Percentiles rank a stretch among this genome's conserved stretches.
Conservation (phyloP, 441 rosid species). For the Manihot esculenta region DNA sequence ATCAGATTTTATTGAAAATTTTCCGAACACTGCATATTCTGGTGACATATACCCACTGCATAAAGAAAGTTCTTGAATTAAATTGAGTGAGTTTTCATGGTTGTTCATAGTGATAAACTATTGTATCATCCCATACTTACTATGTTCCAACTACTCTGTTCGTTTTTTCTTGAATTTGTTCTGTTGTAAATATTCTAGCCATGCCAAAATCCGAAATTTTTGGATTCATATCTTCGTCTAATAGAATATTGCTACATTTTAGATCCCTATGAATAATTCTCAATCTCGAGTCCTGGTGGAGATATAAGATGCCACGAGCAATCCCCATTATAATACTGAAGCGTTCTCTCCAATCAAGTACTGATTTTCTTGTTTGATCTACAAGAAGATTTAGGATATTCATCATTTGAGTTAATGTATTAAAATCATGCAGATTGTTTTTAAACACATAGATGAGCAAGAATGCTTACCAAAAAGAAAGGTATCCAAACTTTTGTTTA, state of each 20-base stretch:
- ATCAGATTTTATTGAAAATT: slow-evolving; percentile 33
- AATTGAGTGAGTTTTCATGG: not conserved
- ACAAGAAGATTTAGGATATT: not conserved
- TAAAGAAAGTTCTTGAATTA: not conserved
- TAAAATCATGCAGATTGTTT: not conserved
- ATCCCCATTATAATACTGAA: slow-evolving; percentile 36
- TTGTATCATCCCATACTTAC: slow-evolving; percentile 22
- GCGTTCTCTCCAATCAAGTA: slow-evolving; percentile 34
- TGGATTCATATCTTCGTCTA: slow-evolving; percentile 37
- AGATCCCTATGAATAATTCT: slow-evolving; percentile 43
- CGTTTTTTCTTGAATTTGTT: slow-evolving; percentile 35
- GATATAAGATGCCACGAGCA: slow-evolving; percentile 49
- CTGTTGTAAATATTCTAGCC: slow-evolving; percentile 42
- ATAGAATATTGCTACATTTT: slow-evolving; percentile 39
- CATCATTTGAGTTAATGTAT: not conserved
- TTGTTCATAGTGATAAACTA: not conserved
- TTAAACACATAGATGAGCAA: not conserved
- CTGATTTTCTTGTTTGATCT: slow-evolving; percentile 21
- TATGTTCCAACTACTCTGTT: slow-evolving; percentile 47
- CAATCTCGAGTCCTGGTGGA: slow-evolving; percentile 51
- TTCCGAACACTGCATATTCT: slow-evolving; percentile 24
- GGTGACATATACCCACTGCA: slow-evolving; percentile 38
- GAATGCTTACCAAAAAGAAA: slow-evolving; percentile 17
- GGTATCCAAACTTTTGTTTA: slow-evolving; percentile 32
- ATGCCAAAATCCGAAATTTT: slow-evolving; percentile 53